phyloP scores from a whole-genome alignment of 23 red algal genomes.

The Gracilariopsis chorda region DNA sequence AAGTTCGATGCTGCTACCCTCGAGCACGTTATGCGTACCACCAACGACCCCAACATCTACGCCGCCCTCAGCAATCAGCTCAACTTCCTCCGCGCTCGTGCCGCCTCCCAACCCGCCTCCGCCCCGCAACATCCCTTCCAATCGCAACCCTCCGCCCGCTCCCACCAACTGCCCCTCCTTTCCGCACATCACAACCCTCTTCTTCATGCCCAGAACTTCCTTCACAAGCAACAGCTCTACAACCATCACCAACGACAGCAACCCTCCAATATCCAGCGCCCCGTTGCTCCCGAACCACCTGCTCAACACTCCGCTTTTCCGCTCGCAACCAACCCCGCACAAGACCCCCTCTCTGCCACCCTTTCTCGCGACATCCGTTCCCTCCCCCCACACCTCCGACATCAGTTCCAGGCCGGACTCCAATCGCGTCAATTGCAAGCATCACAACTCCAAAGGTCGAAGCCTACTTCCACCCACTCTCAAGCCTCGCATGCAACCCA shows the following conservation, averaged over 20 bases:
- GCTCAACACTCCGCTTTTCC: background rate
- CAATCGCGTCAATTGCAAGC: conserved; percentile 6
- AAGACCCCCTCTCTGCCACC: background rate
- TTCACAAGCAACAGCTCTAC: background rate
- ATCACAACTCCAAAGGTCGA: background rate
- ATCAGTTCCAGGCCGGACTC: background rate
- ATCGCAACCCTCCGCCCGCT: background rate
- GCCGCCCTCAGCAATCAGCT: background rate
- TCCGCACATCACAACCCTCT: background rate
- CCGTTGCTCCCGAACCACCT: background rate
- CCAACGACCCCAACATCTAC: background rate
- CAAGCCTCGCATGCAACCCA: conserved; percentile 11
- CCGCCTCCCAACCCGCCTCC: background rate
- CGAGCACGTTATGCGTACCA: background rate
- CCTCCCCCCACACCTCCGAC: background rate
- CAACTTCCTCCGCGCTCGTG: background rate
- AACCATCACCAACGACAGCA: background rate
- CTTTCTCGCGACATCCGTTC: background rate
- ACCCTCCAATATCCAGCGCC: background rate
- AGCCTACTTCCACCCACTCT: background rate
- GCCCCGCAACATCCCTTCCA: background rate
- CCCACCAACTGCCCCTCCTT: background rate
- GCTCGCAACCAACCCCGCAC: background rate
- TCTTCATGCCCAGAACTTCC: background rate
- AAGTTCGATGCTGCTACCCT: background rate